Percentiles rank a stretch among this genome's conserved stretches.
These are phyloP conservation scores for Suillus alpinus DNA, from an alignment of 768 basidiomycete genomes.

Conservation along the genomic window DNA sequence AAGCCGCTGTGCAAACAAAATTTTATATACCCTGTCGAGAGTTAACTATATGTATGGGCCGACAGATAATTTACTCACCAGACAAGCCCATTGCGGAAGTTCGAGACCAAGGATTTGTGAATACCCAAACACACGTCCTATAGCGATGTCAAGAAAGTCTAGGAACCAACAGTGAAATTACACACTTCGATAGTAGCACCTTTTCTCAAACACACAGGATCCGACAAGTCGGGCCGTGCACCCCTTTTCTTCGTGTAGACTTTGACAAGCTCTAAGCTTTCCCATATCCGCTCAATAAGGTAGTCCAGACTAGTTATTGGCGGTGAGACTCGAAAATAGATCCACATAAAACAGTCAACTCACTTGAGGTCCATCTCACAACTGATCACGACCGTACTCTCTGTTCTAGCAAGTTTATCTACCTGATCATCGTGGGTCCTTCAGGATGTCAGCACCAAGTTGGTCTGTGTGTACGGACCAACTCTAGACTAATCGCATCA, in stretches of 20 bases:
- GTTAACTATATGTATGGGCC: not conserved
- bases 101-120: conserved; percentile 82
- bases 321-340: conserved; percentile 8
- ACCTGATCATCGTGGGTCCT: conserved; percentile 33
- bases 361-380: conserved; percentile 94
- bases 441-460: not conserved
- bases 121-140: conserved; percentile 91
- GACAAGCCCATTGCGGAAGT: conserved; percentile 93
- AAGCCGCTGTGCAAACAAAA: not conserved
- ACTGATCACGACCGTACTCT: conserved; percentile 90
- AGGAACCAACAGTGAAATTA: not conserved
- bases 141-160: not conserved
- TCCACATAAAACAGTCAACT: conserved; percentile 14
- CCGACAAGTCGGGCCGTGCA: conserved; percentile 85
- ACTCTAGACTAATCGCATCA: conserved; percentile 82
- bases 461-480: conserved; percentile 22
- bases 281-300: conserved; percentile 77
- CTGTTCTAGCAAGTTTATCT: conserved; percentile 78
- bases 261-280: conserved; percentile 76
- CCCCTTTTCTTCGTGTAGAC: conserved; percentile 98
- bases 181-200: conserved; percentile 90
- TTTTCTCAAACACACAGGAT: conserved; percentile 87
- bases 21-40: conserved; percentile 3
- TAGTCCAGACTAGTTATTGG: conserved; percentile 54
- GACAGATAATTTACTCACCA: conserved; percentile 53